phyloP scores from a whole-genome alignment of 2,329 filamentous ascomycete genomes.

The Cladosporium austrohemisphaericum region DNA sequence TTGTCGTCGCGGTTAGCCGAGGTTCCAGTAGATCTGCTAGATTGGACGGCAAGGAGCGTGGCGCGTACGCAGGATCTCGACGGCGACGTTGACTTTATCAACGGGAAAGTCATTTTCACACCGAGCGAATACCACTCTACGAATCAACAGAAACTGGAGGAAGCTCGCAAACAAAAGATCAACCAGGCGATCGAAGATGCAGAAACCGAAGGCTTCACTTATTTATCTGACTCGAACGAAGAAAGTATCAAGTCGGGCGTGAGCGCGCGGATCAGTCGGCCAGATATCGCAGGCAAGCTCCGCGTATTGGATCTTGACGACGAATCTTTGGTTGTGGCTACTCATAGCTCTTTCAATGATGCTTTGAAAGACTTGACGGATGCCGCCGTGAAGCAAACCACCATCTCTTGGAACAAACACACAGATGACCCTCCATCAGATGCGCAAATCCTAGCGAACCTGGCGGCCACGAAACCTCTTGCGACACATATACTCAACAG shows the following conservation, averaged over 20 bases:
- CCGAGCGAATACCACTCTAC: conserved; percentile 10
- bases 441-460: background rate
- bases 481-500: conserved; percentile 19
- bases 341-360: conserved; percentile 3
- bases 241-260: conserved; percentile 9
- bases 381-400: conserved; percentile 10
- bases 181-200: conserved; percentile 12
- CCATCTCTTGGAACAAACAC: conserved; percentile 6
- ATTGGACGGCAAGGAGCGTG: conserved; percentile 12
- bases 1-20: conserved; percentile 4
- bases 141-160: conserved; percentile 10
- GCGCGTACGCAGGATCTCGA: conserved; percentile 3
- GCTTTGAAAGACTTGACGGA: conserved; percentile 7
- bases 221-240: conserved; percentile 6
- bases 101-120: conserved; percentile 15
- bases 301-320: conserved; percentile 11
- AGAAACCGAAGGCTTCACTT: conserved; percentile 10
- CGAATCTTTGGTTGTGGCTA: conserved; percentile 7
- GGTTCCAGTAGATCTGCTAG: conserved; percentile 6
- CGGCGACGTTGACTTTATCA: conserved; percentile 7
- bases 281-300: conserved; percentile 2
- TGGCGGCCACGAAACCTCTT: conserved; percentile 18
- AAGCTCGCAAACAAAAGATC: conserved; percentile 1
- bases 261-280: conserved; percentile 4
- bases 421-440: conserved; percentile 8